phyloP scores from a whole-genome alignment of 495 filamentous ascomycete species.

The Hyaloscypha bicolor region DNA sequence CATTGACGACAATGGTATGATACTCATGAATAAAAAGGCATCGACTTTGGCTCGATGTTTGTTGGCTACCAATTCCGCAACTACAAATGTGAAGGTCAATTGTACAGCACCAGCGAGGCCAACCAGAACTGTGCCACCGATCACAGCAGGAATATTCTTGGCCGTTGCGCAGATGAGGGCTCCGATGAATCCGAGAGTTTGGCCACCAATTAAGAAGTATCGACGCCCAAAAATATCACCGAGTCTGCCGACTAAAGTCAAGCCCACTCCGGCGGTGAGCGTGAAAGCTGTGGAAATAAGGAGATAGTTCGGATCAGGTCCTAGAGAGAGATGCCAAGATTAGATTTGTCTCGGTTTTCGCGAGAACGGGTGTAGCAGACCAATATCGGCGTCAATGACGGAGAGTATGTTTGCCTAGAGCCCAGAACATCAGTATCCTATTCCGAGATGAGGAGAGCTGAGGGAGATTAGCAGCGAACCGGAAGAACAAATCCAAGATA shows the following conservation, averaged over 20 bases:
- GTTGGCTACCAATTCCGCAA: slow-evolving; percentile 44
- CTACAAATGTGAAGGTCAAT: slow-evolving; percentile 34
- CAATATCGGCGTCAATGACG: slow-evolving; percentile 9
- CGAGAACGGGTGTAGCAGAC: slow-evolving; percentile 4
- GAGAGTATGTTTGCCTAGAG: slow-evolving; percentile 4
- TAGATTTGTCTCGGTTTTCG: slow-evolving; percentile 1
- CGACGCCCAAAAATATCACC: slow-evolving; percentile 57
- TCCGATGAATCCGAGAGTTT: slow-evolving; percentile 46
- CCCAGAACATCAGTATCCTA: slow-evolving; percentile 4
- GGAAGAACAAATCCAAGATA: slow-evolving; percentile 15
- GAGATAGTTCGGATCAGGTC: slow-evolving; percentile 8
- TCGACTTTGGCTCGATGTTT: slow-evolving; percentile 37
- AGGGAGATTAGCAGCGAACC: slow-evolving; percentile 9
- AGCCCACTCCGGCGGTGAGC: slow-evolving; percentile 11
- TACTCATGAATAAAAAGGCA: slow-evolving; percentile 36
- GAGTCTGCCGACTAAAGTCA: slow-evolving; percentile 47
- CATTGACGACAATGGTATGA: slow-evolving; percentile 22
- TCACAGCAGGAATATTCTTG: slow-evolving; percentile 45
- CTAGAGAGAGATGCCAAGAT: slow-evolving; percentile 4
- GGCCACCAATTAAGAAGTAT: slow-evolving; percentile 50
- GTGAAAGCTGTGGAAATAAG: slow-evolving; percentile 12
- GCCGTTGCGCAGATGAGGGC: slow-evolving; percentile 47
- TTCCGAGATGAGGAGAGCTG: background rate
- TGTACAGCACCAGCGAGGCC: slow-evolving; percentile 39
- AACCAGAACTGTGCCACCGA: slow-evolving; percentile 36